Conservation (phyloP, 768 basidiomycete genomes). For the Serendipita vermifera region DNA sequence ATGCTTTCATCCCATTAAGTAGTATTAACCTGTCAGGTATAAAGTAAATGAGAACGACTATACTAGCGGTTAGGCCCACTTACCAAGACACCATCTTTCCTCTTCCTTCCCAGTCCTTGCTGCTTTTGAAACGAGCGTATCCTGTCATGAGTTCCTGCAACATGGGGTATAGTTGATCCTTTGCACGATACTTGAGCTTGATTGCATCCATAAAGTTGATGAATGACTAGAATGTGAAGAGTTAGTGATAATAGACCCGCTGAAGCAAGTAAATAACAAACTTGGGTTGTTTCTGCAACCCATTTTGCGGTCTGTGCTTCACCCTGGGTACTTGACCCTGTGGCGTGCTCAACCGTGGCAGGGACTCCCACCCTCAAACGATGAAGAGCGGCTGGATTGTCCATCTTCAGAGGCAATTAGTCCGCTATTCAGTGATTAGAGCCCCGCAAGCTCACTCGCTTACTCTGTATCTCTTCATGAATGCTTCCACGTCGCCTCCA, state of each 20-base stretch:
- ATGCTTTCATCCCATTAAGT: conserved; percentile 92
- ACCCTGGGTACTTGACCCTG: no score
- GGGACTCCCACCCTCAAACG: conserved; percentile 86
- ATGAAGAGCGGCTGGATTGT: conserved; percentile 84
- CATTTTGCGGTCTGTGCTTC: conserved; percentile 90
- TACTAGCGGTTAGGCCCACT: no score
- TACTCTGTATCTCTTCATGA: conserved; percentile 81
- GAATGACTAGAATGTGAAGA: conserved; percentile 30
- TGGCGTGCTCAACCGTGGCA: conserved; percentile 90
- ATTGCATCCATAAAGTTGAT: conserved; percentile 99
- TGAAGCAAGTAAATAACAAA: conserved; percentile 21
- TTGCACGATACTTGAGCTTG: conserved; percentile 84
- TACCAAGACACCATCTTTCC: conserved; percentile 89
- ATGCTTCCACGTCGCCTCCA: conserved; percentile 68
- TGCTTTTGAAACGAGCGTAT: conserved; percentile 87
- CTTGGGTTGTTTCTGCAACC: conserved; percentile 97
- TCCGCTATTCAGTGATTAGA: neutral
- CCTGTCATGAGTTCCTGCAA: conserved; percentile 90
- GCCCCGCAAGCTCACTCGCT: conserved; percentile 19
- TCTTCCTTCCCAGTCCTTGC: conserved; percentile 92
- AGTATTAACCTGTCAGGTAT: conserved; percentile 68
- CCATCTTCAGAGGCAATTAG: conserved; percentile 48
- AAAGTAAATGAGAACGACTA: neutral
- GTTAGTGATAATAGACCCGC: conserved; percentile 10
- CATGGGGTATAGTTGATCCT: conserved; percentile 91